phyloP scores from a whole-genome alignment of 1,284 basidiomycete species.

The Stygiomarasmius scandens region DNA sequence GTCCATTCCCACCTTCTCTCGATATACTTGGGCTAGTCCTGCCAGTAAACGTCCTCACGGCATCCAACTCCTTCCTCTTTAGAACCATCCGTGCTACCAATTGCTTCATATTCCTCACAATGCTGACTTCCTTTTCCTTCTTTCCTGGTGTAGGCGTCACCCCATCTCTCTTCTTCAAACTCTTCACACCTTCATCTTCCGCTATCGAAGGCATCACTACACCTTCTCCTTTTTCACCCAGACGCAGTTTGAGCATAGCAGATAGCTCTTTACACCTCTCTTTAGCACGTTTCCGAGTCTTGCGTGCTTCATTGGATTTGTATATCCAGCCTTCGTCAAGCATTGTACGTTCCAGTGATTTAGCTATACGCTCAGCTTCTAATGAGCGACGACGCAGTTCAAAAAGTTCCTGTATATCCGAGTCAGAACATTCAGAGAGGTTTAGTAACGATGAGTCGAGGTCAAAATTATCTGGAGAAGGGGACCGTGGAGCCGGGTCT shows the following conservation, averaged over 20 bases:
- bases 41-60: background rate
- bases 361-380: constrained; percentile 42
- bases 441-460: constrained; percentile 32
- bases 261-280: constrained; percentile 55
- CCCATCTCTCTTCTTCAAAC: constrained; percentile 15
- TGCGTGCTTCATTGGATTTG: constrained; percentile 31
- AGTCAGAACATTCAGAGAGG: constrained; percentile 39
- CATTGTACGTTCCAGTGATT: constrained; percentile 37
- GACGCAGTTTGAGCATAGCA: constrained; percentile 51
- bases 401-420: constrained; percentile 39
- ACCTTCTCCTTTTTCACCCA: constrained; percentile 29
- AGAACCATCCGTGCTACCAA: constrained; percentile 62
- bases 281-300: constrained; percentile 49
- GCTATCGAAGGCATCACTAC: constrained; percentile 15
- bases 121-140: constrained; percentile 19
- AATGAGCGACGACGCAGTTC: constrained; percentile 42
- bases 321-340: constrained; percentile 40
- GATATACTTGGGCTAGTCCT: no score
- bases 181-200: constrained; percentile 14
- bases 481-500: constrained; percentile 43
- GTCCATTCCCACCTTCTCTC: background rate
- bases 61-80: constrained; percentile 23
- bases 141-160: constrained; percentile 13
- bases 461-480: constrained; percentile 47
- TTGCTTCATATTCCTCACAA: constrained; percentile 42